A percentile compares a stretch with the other conserved stretches of the same genome.
Evolutionary conservation across 2,329 filamentous ascomycete genomes (phyloP).

Genomic region (Rhinocladiella similis): DNA sequence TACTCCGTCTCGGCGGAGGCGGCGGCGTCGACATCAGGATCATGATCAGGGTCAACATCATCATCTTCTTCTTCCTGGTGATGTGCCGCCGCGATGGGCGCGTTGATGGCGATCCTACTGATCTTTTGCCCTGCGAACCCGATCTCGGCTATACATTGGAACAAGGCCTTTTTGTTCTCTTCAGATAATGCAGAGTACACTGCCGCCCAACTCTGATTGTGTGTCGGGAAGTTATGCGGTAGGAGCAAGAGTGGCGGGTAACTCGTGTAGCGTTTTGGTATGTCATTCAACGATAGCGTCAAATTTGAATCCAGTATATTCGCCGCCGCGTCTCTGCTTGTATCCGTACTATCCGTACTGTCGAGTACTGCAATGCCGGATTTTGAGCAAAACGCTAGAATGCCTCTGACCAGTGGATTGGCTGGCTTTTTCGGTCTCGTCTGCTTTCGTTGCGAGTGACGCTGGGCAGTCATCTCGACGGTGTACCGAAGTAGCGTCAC

Average conservation of each 20-base stretch:
- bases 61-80: not conserved
- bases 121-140: slow-evolving; percentile 39
- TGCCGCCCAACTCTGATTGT: slow-evolving; percentile 31
- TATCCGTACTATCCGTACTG: not conserved
- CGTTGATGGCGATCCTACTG: slow-evolving; percentile 61
- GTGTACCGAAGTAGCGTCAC: not conserved
- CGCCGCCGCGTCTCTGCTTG: not conserved
- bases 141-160: slow-evolving; percentile 40
- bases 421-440: slow-evolving; percentile 5
- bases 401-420: slow-evolving; percentile 17
- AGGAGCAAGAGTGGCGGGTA: slow-evolving; percentile 61
- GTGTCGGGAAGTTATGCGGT: slow-evolving; percentile 47
- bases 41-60: not conserved
- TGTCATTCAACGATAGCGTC: not conserved
- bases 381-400: slow-evolving; percentile 8
- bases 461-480: not conserved
- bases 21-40: not conserved
- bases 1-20: too few species aligned
- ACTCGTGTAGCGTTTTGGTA: slow-evolving; percentile 53
- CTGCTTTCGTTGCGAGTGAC: not conserved
- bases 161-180: slow-evolving; percentile 39
- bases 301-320: too few species aligned
- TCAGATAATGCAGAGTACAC: slow-evolving; percentile 33
- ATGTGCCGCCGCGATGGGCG: slow-evolving; percentile 51
- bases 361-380: not conserved